Percentiles rank a stretch among this genome's conserved stretches.
These are phyloP conservation scores for Coniosporium apollinis DNA, from an alignment of 495 filamentous ascomycete species.

Conservation along the genomic window DNA sequence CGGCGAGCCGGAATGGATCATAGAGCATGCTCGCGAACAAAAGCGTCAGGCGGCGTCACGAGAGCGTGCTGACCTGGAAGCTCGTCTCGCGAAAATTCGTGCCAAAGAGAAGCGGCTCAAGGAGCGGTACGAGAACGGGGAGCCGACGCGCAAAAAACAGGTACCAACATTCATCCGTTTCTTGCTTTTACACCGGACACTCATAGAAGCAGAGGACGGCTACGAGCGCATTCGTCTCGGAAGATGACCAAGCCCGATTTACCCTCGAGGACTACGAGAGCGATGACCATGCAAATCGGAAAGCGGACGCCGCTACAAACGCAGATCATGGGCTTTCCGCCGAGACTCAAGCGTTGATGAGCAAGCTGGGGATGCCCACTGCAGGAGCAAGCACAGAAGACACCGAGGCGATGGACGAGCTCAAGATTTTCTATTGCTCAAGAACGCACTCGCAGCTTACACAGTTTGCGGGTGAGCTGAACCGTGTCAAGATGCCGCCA, in stretches of 20 bases:
- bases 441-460: constrained; percentile 88
- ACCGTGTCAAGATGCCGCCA: constrained; percentile 62
- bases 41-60: constrained; percentile 49
- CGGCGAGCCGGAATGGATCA: constrained; percentile 80
- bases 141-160: constrained; percentile 33
- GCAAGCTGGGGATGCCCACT: constrained; percentile 29
- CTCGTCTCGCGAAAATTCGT: constrained; percentile 47
- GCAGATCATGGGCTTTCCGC: constrained; percentile 33
- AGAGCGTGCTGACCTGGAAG: constrained; percentile 54
- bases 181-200: neutral
- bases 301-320: constrained; percentile 11
- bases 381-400: constrained; percentile 34
- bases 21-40: constrained; percentile 52
- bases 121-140: constrained; percentile 26
- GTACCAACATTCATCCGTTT: constrained; percentile 14
- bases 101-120: constrained; percentile 49
- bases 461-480: constrained; percentile 83
- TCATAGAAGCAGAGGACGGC: constrained; percentile 18
- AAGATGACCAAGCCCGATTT: constrained; percentile 54
- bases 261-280: constrained; percentile 68
- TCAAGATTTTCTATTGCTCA: constrained; percentile 75
- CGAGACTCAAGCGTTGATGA: constrained; percentile 47
- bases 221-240: constrained; percentile 16
- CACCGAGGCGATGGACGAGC: constrained; percentile 31
- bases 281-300: constrained; percentile 30